Percentiles rank a stretch among this genome's conserved stretches.
Conservation (phyloP, 768 basidiomycete genomes). For the Lactarius pseudohatsudake region DNA sequence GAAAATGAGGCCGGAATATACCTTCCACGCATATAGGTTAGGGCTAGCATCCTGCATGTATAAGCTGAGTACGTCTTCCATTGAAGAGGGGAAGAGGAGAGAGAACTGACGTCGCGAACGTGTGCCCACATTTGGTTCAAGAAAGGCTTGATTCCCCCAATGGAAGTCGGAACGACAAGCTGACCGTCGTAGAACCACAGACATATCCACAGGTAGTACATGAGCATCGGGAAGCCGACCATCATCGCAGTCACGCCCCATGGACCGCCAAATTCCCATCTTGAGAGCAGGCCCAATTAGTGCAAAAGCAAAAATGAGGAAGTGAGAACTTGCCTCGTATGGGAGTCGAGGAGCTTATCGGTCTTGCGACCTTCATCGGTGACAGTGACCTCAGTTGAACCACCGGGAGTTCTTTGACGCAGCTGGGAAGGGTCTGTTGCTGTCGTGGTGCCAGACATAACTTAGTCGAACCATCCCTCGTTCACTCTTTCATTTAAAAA, state of each 20-base stretch:
- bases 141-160: conserved; percentile 76
- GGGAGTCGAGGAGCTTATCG: conserved; percentile 63
- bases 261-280: conserved; percentile 97
- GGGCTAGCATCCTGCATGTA: conserved; percentile 80
- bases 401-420: conserved; percentile 32
- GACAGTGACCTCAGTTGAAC: conserved; percentile 40
- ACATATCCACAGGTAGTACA: conserved; percentile 99
- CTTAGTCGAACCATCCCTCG: not conserved
- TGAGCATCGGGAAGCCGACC: conserved; percentile 88
- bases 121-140: conserved; percentile 82
- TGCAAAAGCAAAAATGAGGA: not conserved
- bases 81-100: not conserved
- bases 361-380: conserved; percentile 72
- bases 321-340: conserved; percentile 38
- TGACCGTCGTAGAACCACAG: conserved; percentile 93
- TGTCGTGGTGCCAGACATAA: conserved; percentile 27
- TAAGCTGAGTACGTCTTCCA: not conserved
- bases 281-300: conserved; percentile 35
- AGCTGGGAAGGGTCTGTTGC: conserved; percentile 27
- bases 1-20: conserved; percentile 84
- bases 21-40: conserved; percentile 82
- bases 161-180: conserved; percentile 64
- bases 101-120: conserved; percentile 61
- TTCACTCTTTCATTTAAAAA: not conserved
- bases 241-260: conserved; percentile 91